These are phyloP conservation scores for Lolium perenne DNA, from an alignment of 176 grass and related monocot species.

Conservation along the genomic window DNA sequence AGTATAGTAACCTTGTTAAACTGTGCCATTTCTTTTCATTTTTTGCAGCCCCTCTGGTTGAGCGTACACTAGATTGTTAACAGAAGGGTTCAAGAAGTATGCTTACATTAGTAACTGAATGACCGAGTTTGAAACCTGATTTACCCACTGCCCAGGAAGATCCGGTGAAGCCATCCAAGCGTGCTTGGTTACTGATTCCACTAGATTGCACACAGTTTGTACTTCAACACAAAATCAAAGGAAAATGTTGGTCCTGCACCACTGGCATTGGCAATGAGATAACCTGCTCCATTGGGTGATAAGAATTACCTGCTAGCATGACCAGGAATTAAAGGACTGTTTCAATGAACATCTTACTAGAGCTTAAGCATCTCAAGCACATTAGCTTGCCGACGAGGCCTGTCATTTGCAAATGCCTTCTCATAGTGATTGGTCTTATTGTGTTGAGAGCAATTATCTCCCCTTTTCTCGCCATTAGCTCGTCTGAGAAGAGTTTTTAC, in stretches of 20 bases:
- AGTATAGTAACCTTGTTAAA: background rate
- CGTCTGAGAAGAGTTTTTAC: slow-evolving; percentile 58
- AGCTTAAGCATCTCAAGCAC: slow-evolving; percentile 60
- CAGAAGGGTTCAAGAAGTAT: background rate
- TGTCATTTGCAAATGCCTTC: slow-evolving; percentile 60
- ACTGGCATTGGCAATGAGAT: background rate
- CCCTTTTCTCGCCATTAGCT: slow-evolving; percentile 61
- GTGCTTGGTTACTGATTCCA: slow-evolving; percentile 31
- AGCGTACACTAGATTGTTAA: background rate
- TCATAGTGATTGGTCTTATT: slow-evolving; percentile 59
- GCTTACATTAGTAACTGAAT: slow-evolving; percentile 7
- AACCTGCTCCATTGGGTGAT: background rate
- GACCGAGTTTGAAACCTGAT: background rate
- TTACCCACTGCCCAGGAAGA: background rate
- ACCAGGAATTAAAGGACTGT: slow-evolving; percentile 33
- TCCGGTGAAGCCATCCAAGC: slow-evolving; percentile 17
- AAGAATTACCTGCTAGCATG: slow-evolving; percentile 20
- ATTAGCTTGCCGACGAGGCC: slow-evolving; percentile 51
- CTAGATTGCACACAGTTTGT: background rate
- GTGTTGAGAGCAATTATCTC: slow-evolving; percentile 60
- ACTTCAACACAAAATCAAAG: background rate
- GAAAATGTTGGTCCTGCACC: background rate
- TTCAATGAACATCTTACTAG: slow-evolving; percentile 52
- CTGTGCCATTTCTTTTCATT: background rate
- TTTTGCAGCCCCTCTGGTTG: slow-evolving; percentile 34